A percentile compares a stretch with the other conserved stretches of the same genome.
Evolutionary conservation across 257 asterid species (phyloP).

Genomic region (Voacanga thouarsii): DNA sequence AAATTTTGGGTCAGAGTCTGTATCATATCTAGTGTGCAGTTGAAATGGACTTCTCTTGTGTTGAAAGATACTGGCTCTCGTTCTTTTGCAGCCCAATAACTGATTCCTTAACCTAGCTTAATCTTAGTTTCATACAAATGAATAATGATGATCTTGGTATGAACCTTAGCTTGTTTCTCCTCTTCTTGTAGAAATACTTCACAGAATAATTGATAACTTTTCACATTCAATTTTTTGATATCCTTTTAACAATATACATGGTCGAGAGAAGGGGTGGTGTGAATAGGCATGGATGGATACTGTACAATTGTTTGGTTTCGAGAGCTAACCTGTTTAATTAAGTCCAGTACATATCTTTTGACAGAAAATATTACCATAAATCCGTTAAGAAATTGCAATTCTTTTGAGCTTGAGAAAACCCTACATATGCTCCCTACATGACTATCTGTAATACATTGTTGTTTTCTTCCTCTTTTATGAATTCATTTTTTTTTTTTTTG

Average conservation of each 20-base stretch:
- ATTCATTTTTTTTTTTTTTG: too few relatives aligned
- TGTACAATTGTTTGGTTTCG: neutral
- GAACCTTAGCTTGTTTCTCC: neutral
- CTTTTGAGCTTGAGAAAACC: neutral
- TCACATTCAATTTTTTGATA: neutral
- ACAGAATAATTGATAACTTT: neutral
- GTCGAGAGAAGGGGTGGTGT: neutral
- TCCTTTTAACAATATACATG: neutral
- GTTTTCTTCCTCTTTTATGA: neutral
- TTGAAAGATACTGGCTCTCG: neutral
- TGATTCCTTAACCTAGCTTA: neutral
- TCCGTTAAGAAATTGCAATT: neutral
- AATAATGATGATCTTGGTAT: neutral
- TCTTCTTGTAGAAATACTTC: neutral
- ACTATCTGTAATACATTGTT: neutral
- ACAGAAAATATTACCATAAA: neutral
- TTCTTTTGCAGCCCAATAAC: neutral
- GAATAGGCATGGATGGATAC: neutral
- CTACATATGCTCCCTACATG: neutral
- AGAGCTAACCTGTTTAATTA: too few relatives aligned
- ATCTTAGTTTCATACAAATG: neutral
- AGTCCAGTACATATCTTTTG: neutral
- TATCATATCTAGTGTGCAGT: neutral
- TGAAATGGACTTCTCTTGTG: neutral
- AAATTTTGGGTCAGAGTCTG: too few relatives aligned